Conservation (phyloP, 2,329 filamentous ascomycete species). For the Neofusicoccum parvum region DNA sequence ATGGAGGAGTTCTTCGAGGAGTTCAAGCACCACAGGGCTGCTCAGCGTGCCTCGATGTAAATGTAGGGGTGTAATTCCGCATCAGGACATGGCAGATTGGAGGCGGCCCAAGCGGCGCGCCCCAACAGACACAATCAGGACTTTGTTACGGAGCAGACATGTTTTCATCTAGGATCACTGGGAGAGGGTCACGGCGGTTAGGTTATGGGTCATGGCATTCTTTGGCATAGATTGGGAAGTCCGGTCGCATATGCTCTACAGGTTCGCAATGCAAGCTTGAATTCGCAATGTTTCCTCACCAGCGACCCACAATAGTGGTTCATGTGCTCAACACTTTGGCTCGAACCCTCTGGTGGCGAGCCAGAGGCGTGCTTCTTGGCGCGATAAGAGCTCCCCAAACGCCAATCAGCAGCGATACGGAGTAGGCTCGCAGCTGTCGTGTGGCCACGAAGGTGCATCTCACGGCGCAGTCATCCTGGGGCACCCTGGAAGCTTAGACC, state of each 20-base stretch:
- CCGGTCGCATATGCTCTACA: slow-evolving; percentile 2
- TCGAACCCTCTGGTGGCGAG: background rate
- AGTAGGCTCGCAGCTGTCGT: background rate
- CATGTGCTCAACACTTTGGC: background rate
- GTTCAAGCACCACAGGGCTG: slow-evolving; percentile 36
- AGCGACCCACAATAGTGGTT: background rate
- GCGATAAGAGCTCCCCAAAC: background rate
- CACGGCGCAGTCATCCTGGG: background rate
- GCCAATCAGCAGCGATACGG: background rate
- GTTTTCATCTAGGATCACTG: slow-evolving; percentile 7
- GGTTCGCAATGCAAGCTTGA: slow-evolving; percentile 11
- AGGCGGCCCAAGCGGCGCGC: background rate
- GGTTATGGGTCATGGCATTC: slow-evolving; percentile 20
- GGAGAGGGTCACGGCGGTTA: background rate
- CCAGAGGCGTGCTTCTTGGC: background rate
- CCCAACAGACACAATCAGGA: background rate
- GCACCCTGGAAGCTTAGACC: slow-evolving; percentile 15
- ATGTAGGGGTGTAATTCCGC: background rate
- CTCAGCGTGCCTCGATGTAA: slow-evolving; percentile 5
- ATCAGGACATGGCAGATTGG: background rate
- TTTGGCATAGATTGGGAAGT: slow-evolving; percentile 17
- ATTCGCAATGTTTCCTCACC: background rate
- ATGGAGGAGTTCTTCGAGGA: slow-evolving; percentile 60
- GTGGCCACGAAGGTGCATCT: background rate
- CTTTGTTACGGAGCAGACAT: slow-evolving; percentile 12